These are phyloP conservation scores for Chrysanthemum lavandulifolium DNA, from an alignment of 129 eudicot species.

Conservation along the genomic window DNA sequence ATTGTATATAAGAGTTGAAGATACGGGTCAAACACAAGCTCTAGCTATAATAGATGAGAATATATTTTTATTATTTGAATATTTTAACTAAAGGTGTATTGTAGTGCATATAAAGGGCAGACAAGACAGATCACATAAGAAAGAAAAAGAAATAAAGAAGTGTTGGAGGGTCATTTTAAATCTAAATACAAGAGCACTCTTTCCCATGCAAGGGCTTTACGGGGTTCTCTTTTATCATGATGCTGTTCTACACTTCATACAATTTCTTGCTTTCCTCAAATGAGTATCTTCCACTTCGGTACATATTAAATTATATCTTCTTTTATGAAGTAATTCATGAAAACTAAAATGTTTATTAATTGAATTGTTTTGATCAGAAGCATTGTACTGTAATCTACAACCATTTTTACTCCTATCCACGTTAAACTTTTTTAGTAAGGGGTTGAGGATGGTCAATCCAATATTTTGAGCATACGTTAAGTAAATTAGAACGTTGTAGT, in stretches of 20 bases:
- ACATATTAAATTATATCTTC: background rate
- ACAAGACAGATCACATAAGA: conserved; percentile 32
- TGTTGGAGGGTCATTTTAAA: conserved; percentile 12
- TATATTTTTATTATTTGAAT: background rate
- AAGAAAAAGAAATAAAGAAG: conserved; percentile 26
- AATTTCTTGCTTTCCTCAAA: conserved; percentile 19
- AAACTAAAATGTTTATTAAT: background rate
- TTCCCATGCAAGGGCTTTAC: conserved; percentile 58
- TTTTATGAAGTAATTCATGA: background rate
- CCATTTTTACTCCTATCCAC: too few relatives aligned
- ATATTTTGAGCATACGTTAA: too few relatives aligned
- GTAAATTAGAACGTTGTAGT: too few relatives aligned
- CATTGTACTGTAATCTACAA: too few relatives aligned
- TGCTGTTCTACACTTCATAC: conserved; percentile 18
- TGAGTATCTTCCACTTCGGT: conserved; percentile 23
- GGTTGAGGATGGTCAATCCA: too few relatives aligned
- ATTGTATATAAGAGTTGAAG: too few relatives aligned
- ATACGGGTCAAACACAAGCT: too few relatives aligned
- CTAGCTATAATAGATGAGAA: background rate
- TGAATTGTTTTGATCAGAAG: too few relatives aligned
- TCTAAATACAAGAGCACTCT: conserved; percentile 45
- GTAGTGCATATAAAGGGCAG: conserved; percentile 27
- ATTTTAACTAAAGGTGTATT: background rate
- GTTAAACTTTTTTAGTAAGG: too few relatives aligned
- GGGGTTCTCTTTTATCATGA: conserved; percentile 32